These are phyloP conservation scores for Dactylis glomerata DNA, from an alignment of 176 grass and related monocot species.

Conservation along the genomic window DNA sequence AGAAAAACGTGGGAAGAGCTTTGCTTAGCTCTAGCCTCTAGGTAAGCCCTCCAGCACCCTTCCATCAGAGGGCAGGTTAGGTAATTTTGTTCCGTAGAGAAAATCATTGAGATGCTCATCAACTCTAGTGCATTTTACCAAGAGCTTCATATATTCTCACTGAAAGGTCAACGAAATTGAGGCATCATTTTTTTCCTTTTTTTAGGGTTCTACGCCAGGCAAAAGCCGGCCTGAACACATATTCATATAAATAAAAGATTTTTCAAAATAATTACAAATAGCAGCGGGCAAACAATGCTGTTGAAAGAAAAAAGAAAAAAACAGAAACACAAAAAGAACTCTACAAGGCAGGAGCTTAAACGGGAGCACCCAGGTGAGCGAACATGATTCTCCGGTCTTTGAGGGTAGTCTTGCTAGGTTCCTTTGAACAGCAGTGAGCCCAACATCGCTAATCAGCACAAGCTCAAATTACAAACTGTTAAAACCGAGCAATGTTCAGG, in stretches of 20 bases:
- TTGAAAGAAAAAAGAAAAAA: too few relatives aligned
- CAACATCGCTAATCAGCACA: background rate
- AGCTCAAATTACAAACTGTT: background rate
- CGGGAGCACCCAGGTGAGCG: too few relatives aligned
- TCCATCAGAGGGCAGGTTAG: background rate
- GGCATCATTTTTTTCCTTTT: background rate
- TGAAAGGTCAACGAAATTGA: background rate
- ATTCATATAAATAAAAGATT: too few relatives aligned
- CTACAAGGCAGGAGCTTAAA: too few relatives aligned
- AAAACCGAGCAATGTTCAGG: background rate
- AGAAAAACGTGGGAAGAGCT: background rate
- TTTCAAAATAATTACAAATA: too few relatives aligned
- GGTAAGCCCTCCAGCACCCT: background rate
- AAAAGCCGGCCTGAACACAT: too few relatives aligned
- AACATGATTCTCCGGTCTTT: too few relatives aligned
- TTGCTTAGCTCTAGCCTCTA: background rate
- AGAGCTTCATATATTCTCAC: background rate
- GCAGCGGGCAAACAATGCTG: too few relatives aligned
- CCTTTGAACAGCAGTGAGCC: background rate
- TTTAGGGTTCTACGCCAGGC: too few relatives aligned
- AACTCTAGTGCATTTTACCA: background rate
- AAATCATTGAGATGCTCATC: background rate
- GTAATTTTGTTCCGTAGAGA: background rate
- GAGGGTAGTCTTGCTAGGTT: too few relatives aligned
- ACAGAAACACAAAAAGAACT: too few relatives aligned